Base-by-base conservation (phyloP, 2,329 filamentous ascomycete genomes). In the Aspergillus pseudoviridinutans region DNA sequence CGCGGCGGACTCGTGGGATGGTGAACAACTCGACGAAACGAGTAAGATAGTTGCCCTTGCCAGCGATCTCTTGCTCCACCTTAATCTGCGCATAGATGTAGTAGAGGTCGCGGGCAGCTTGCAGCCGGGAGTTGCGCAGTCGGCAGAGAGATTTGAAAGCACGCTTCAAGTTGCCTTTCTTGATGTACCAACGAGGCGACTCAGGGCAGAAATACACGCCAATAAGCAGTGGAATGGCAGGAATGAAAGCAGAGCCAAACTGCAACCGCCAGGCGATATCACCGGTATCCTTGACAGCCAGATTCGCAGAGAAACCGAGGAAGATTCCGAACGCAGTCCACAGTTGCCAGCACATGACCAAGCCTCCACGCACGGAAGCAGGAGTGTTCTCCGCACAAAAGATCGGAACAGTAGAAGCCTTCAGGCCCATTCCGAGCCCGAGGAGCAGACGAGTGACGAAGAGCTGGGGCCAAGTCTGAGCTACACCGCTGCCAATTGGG, bases 121-220 rank as follows among this genome's bases (percentile, higher is more conserved):
- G 84, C 1, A 89, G 66, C 1, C 80, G 76, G 0, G 79, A 80
- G 61, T 86, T 85, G 24, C 86, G 79, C 4, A 89, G 78, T 7
- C 76, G 76, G 14, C 80, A 72, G 0, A 89, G 78, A 3, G 84
- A 85, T 14, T 74, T 71, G 75, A 84, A 88, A 2, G 88, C 88
- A 51, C 87, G 76, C 7, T 66, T 64, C 64, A 88, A 87, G 8
- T 80, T 79, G 54, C 82, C 79, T 69, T 90, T 88, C 71, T 89
- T 87, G 70, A 89, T 82, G 55, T 80, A 83, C 85, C 86, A 89
- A 54, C 85, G 80, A 2, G 86, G 85, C 1, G 84, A 87, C 65
- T 88, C 85, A 0, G 85, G 85, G 61, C 84, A 87, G 61, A 87
- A 79, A 61, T 77, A 89, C 27, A 87, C 76, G 49, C 81, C 77